Conservation (phyloP, 805 yeast genomes). For the Myxozyma sirexii region DNA sequence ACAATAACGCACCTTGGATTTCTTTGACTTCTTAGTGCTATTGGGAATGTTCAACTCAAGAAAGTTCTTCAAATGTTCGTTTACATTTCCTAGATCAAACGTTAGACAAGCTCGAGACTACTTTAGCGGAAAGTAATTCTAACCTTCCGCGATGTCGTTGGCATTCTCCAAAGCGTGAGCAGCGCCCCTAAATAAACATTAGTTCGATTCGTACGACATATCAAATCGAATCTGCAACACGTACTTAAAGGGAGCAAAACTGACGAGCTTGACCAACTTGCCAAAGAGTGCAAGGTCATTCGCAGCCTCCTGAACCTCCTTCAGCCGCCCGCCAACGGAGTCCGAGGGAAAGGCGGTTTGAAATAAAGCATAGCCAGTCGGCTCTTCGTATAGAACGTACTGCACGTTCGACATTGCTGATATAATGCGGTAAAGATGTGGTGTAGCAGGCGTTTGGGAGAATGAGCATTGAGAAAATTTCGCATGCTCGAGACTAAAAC, state of each 20-base stretch:
- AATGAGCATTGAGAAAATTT: slow-evolving; percentile 3
- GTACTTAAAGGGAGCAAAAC: slow-evolving; percentile 91
- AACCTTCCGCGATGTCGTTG: slow-evolving; percentile 94
- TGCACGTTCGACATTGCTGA: slow-evolving; percentile 46
- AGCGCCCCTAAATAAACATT: slow-evolving; percentile 64
- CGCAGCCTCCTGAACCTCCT: slow-evolving; percentile 91
- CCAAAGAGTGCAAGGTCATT: slow-evolving; percentile 85
- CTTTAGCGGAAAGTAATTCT: neutral
- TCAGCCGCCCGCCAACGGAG: slow-evolving; percentile 85
- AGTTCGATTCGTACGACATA: too few relatives aligned
- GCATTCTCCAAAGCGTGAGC: slow-evolving; percentile 99
- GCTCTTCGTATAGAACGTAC: slow-evolving; percentile 94
- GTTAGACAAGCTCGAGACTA: neutral
- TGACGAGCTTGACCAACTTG: slow-evolving; percentile 87
- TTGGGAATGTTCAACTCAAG: slow-evolving; percentile 90
- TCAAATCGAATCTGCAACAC: neutral
- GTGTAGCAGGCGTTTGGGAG: neutral
- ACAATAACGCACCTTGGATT: slow-evolving; percentile 50
- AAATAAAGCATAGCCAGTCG: slow-evolving; percentile 97
- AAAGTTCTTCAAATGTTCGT: slow-evolving; percentile 86
- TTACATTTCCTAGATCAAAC: slow-evolving; percentile 54
- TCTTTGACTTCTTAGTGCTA: slow-evolving; percentile 54
- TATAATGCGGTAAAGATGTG: neutral
- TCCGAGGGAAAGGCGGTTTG: slow-evolving; percentile 93
- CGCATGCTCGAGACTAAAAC: neutral